phyloP scores from a whole-genome alignment of 73 alveolate genomes.

The Tetrahymena thermophila region DNA sequence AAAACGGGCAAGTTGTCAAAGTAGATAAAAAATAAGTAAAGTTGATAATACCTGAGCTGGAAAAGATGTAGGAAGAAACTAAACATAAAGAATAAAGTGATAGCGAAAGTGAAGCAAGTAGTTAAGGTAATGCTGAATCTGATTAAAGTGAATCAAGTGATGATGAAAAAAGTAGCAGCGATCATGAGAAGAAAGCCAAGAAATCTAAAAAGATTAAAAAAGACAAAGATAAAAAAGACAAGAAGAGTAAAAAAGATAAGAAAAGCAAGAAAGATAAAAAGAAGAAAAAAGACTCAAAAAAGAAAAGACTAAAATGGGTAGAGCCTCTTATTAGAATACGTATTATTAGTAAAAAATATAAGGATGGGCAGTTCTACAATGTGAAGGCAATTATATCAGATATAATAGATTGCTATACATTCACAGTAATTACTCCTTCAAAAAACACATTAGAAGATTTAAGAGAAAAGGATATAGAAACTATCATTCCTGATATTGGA shows the following conservation, averaged over 20 bases:
- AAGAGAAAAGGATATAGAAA: constrained; percentile 59
- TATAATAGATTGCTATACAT: constrained; percentile 24
- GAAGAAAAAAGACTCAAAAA: neutral
- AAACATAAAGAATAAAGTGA: neutral
- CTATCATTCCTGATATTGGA: constrained; percentile 53
- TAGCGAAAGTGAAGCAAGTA: neutral
- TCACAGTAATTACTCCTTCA: neutral
- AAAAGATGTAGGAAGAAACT: neutral
- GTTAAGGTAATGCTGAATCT: neutral
- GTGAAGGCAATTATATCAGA: constrained; percentile 41
- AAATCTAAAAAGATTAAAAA: neutral
- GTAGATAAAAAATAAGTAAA: neutral
- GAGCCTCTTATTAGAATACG: constrained; percentile 48
- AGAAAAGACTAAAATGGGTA: constrained; percentile 54
- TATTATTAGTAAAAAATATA: constrained; percentile 43
- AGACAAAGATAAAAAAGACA: neutral
- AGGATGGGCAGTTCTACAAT: constrained; percentile 43
- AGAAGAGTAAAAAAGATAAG: neutral
- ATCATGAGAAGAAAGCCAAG: neutral
- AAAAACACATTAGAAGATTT: constrained; percentile 28
- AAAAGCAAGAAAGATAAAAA: neutral
- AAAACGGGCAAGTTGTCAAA: neutral
- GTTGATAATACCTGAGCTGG: neutral
- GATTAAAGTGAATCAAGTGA: neutral
- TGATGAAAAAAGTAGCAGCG: neutral